Percentiles rank a stretch among this genome's conserved stretches.
Conservation (phyloP, 768 basidiomycete species). For the Mycena epipterygia region DNA sequence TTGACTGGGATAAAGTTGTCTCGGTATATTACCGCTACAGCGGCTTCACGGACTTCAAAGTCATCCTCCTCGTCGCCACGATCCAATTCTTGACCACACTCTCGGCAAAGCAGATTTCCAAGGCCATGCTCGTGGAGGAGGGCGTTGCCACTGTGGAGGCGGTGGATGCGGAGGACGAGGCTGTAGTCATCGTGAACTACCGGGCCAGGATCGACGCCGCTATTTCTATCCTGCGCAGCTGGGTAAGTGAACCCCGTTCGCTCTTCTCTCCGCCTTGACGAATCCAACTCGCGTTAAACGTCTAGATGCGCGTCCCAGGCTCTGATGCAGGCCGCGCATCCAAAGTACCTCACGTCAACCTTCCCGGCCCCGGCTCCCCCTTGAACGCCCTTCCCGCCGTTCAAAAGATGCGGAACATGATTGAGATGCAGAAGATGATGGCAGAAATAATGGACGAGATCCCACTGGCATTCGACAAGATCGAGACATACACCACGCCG, state of each 20-base stretch:
- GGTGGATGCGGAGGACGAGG: background rate
- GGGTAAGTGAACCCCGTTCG: background rate
- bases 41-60: background rate
- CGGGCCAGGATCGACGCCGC: slow-evolving; percentile 17
- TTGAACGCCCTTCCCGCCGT: background rate
- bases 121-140: slow-evolving; percentile 11
- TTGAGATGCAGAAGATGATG: background rate
- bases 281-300: no score
- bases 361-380: background rate
- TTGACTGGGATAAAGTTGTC: background rate
- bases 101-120: background rate
- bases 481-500: background rate
- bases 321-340: background rate
- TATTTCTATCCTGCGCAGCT: slow-evolving; percentile 2
- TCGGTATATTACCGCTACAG: background rate
- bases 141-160: slow-evolving; percentile 3
- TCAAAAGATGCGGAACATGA: no score
- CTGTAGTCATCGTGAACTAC: slow-evolving; percentile 28
- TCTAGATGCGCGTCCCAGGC: background rate
- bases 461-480: background rate
- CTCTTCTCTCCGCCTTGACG: background rate
- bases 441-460: background rate
- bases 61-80: background rate
- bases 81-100: background rate
- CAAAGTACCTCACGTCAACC: background rate